phyloP scores from a whole-genome alignment of 2,329 filamentous ascomycete species.

The Xylariaceae sp. region DNA sequence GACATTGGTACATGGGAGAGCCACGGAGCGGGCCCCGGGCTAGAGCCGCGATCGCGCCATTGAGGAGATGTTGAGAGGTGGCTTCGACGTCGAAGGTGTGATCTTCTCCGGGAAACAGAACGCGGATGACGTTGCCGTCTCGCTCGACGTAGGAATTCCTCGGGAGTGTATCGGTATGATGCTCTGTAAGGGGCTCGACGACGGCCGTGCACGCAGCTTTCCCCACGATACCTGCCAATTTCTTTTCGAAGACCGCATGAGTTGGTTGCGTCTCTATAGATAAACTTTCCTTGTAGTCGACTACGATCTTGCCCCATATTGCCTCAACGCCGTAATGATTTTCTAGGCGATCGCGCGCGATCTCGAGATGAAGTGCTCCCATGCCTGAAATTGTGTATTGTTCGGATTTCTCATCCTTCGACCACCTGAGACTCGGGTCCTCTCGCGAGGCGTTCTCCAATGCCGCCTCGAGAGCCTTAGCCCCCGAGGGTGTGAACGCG shows the following conservation, averaged over 20 bases:
- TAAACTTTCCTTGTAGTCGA: conserved; percentile 86
- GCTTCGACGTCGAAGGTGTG: conserved; percentile 46
- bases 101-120: conserved; percentile 39
- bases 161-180: conserved; percentile 35
- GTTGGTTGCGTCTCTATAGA: conserved; percentile 51
- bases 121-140: conserved; percentile 66
- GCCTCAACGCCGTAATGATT: conserved; percentile 84
- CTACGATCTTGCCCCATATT: conserved; percentile 84
- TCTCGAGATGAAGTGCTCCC: conserved; percentile 93
- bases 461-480: conserved; percentile 71
- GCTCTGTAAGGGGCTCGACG: conserved; percentile 55
- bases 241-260: conserved; percentile 65
- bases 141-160: conserved; percentile 43
- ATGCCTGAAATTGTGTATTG: conserved; percentile 93
- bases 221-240: conserved; percentile 72
- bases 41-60: conserved; percentile 76
- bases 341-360: conserved; percentile 80
- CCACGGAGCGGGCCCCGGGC: conserved; percentile 76
- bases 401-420: conserved; percentile 79
- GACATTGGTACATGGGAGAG: conserved; percentile 72
- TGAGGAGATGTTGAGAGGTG: conserved; percentile 58
- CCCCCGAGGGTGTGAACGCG: conserved; percentile 67
- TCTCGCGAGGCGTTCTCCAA: conserved; percentile 77
- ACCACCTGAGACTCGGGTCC: conserved; percentile 85
- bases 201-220: conserved; percentile 69